A percentile compares a stretch with the other conserved stretches of the same genome.
phyloP scores from a whole-genome alignment of 176 grass and related monocot species.

The Phoenix dactylifera region DNA sequence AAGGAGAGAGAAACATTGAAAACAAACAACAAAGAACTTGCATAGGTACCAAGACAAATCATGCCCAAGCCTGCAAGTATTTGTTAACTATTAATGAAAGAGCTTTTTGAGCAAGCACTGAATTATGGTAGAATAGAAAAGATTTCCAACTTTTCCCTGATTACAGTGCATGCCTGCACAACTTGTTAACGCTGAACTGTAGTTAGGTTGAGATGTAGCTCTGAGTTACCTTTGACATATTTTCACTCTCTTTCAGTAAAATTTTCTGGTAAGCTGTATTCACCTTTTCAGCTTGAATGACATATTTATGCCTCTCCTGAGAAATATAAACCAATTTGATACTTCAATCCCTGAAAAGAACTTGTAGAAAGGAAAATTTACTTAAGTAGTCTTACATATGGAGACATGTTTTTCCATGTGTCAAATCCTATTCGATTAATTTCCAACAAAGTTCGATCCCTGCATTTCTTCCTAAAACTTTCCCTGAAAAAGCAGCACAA shows the following conservation, averaged over 20 bases:
- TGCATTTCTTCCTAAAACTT: slow-evolving; percentile 19
- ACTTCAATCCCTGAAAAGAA: not conserved
- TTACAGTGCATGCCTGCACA: too few species aligned
- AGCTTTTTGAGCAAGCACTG: too few species aligned
- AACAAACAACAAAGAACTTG: too few species aligned
- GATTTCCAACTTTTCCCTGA: too few species aligned
- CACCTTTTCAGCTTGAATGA: slow-evolving; percentile 4
- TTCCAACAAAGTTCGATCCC: slow-evolving; percentile 11
- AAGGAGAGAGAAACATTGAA: too few species aligned
- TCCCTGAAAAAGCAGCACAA: slow-evolving; percentile 15
- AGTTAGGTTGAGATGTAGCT: too few species aligned
- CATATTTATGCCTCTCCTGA: slow-evolving; percentile 28
- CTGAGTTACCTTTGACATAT: slow-evolving; percentile 12
- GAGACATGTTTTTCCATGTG: slow-evolving; percentile 23
- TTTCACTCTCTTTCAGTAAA: slow-evolving; percentile 15
- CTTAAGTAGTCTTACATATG: slow-evolving; percentile 8
- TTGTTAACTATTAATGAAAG: too few species aligned
- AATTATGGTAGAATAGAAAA: too few species aligned
- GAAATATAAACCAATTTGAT: slow-evolving; percentile 1
- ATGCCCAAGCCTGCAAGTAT: too few species aligned
- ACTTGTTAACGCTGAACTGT: too few species aligned
- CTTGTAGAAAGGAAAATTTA: not conserved
- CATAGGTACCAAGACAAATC: too few species aligned
- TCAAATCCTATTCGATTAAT: slow-evolving; percentile 25
- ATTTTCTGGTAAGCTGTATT: slow-evolving; percentile 3